Conservation (phyloP, 1,284 basidiomycete genomes). For the Marasmius tenuissimus region DNA sequence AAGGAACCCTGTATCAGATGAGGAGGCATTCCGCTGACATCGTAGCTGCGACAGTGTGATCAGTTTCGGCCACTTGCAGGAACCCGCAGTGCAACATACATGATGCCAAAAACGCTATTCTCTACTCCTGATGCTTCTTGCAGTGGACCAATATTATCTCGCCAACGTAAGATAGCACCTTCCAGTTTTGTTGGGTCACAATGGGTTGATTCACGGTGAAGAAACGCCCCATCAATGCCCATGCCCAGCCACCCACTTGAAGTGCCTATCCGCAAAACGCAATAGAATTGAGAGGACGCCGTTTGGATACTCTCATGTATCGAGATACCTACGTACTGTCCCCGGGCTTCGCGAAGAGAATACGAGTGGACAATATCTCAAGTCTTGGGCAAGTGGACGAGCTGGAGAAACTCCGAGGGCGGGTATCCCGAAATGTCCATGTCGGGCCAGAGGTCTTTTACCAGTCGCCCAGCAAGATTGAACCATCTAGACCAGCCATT, state of each 20-base stretch:
- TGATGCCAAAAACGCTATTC: conserved; percentile 74
- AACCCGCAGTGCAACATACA: conserved; percentile 45
- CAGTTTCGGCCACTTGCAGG: neutral
- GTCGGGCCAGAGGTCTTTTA: conserved; percentile 78
- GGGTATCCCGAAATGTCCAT: too few relatives aligned
- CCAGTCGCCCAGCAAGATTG: conserved; percentile 60
- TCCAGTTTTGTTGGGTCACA: conserved; percentile 48
- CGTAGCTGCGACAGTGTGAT: conserved; percentile 55
- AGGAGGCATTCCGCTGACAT: conserved; percentile 63
- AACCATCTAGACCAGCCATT: conserved; percentile 84
- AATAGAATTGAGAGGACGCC: too few relatives aligned
- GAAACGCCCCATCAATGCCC: conserved; percentile 72
- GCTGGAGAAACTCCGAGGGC: conserved; percentile 64
- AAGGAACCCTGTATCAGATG: conserved; percentile 58
- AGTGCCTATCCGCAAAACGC: conserved; percentile 43
- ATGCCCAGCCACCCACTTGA: conserved; percentile 79
- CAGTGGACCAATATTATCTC: conserved; percentile 69
- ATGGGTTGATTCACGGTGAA: conserved; percentile 70
- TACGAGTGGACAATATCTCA: conserved; percentile 57
- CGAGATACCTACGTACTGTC: conserved; percentile 50
- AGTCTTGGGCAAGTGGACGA: conserved; percentile 50
- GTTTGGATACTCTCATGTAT: too few relatives aligned
- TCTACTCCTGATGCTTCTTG: conserved; percentile 71
- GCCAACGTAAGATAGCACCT: conserved; percentile 42
- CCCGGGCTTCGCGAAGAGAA: conserved; percentile 74